phyloP scores from a whole-genome alignment of 1,139 yeast genomes.

The Wickerhamomyces sp. region DNA sequence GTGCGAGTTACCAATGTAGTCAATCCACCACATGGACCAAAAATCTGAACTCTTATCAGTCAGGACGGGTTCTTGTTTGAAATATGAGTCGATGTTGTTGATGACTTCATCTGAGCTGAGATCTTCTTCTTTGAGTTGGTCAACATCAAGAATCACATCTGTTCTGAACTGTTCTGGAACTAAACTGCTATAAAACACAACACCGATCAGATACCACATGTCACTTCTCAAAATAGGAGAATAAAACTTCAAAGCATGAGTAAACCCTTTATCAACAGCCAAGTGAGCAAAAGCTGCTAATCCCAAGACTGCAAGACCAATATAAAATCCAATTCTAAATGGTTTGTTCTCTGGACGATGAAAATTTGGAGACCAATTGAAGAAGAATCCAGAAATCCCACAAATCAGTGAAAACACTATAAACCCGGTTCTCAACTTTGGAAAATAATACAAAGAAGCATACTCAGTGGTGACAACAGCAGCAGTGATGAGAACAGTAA shows the following conservation, averaged over 20 bases:
- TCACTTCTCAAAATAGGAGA: constrained; percentile 63
- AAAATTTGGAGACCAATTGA: constrained; percentile 89
- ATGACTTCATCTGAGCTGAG: constrained; percentile 26
- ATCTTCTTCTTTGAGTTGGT: constrained; percentile 29
- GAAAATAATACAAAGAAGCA: constrained; percentile 63
- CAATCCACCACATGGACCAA: constrained; percentile 80
- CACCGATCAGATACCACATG: constrained; percentile 75
- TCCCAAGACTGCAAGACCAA: constrained; percentile 76
- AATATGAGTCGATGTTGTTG: constrained; percentile 39
- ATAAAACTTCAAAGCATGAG: constrained; percentile 47
- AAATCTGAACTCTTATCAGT: constrained; percentile 44
- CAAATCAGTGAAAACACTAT: constrained; percentile 58
- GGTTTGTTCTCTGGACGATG: constrained; percentile 83
- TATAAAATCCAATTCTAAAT: constrained; percentile 76
- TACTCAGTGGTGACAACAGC: constrained; percentile 85
- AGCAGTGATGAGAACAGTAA: constrained; percentile 85
- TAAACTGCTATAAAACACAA: constrained; percentile 79
- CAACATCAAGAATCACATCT: constrained; percentile 39
- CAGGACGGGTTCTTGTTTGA: constrained; percentile 43
- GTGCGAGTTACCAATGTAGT: constrained; percentile 71
- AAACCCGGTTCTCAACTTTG: constrained; percentile 36
- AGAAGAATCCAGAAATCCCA: constrained; percentile 66
- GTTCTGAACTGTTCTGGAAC: constrained; percentile 87
- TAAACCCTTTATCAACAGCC: constrained; percentile 51
- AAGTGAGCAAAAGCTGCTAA: constrained; percentile 57